Conservation (phyloP, 2,329 filamentous ascomycete genomes). For the Tolypocladium paradoxum region DNA sequence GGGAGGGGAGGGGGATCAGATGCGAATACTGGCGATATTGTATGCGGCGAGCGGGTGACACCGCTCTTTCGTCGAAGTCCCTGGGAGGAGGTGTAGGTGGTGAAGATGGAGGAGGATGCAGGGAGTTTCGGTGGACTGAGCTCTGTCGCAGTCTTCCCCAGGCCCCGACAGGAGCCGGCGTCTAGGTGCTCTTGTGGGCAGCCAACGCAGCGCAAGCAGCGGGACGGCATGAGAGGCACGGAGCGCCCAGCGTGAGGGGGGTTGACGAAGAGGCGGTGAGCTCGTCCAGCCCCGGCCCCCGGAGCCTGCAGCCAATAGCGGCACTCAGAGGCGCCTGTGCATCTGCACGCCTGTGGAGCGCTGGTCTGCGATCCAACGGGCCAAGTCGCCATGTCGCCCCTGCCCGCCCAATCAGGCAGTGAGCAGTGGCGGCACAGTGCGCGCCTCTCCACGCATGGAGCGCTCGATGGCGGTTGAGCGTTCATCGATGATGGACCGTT, state of each 20-base stretch:
- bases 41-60: constrained; percentile 27
- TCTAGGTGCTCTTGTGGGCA: background rate
- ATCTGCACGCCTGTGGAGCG: constrained; percentile 16
- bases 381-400: constrained; percentile 5
- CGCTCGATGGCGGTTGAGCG: too few species aligned
- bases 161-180: background rate
- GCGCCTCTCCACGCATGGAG: too few species aligned
- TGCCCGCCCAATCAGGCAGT: constrained; percentile 3
- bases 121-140: background rate
- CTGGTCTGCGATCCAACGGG: constrained; percentile 13
- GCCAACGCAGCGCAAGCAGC: background rate
- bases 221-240: background rate
- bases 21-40: constrained; percentile 23
- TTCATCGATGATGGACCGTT: background rate
- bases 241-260: constrained; percentile 11
- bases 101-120: background rate
- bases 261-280: constrained; percentile 27
- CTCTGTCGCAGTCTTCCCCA: background rate
- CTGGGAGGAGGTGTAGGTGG: background rate
- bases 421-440: constrained; percentile 2
- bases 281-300: constrained; percentile 19
- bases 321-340: constrained; percentile 17
- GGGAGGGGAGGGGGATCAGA: constrained; percentile 19
- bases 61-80: constrained; percentile 19
- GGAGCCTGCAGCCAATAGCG: constrained; percentile 23